Evolutionary conservation across 192 early-diverging fungal species (phyloP).

Genomic region (Physocladia obscura): DNA sequence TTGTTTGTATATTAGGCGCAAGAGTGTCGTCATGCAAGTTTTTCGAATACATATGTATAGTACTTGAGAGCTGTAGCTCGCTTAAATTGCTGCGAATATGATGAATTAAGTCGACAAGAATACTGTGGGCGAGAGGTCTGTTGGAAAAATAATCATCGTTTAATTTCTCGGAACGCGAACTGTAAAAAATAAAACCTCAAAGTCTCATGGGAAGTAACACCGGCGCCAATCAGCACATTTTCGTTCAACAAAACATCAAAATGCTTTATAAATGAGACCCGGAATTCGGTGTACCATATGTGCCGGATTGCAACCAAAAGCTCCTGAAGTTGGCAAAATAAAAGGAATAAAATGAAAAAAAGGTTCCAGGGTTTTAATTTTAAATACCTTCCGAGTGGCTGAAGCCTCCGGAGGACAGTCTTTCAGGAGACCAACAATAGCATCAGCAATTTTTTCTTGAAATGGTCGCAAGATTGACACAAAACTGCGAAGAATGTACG

Average conservation of each 20-base stretch:
- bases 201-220: conserved; percentile 90
- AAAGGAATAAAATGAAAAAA: not conserved
- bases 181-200: conserved; percentile 55
- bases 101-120: conserved; percentile 94
- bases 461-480: conserved; percentile 66
- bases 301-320: conserved; percentile 91
- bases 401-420: conserved; percentile 93
- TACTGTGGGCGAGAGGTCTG: conserved; percentile 90
- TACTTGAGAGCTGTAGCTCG: conserved; percentile 73
- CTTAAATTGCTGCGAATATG: conserved; percentile 86
- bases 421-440: conserved; percentile 84
- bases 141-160: not conserved
- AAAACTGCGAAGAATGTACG: conserved; percentile 88
- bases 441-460: conserved; percentile 80
- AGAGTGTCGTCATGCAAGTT: conserved; percentile 92
- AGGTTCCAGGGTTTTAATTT: not conserved
- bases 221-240: conserved; percentile 88
- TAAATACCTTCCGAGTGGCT: conserved; percentile 82
- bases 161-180: no score
- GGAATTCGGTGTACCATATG: conserved; percentile 90
- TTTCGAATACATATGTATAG: conserved; percentile 87
- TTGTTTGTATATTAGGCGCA: conserved; percentile 89
- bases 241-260: conserved; percentile 93
- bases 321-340: conserved; percentile 53
- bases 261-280: conserved; percentile 82